Evolutionary conservation across 2,329 filamentous ascomycete genomes (phyloP).

Genomic region (Fusarium lateritium): DNA sequence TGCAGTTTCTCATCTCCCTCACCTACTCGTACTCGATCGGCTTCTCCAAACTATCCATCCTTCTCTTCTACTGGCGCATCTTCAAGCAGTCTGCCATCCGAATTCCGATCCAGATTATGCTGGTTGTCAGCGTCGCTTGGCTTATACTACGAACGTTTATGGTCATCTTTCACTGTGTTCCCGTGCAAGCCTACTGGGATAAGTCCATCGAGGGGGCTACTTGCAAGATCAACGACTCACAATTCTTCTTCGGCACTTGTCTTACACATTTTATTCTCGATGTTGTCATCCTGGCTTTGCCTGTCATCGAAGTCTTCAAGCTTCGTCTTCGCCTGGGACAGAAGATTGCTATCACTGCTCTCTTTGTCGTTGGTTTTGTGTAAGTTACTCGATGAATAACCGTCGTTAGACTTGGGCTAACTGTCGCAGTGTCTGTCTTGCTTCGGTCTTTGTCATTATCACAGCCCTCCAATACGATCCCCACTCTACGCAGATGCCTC

Average conservation of each 20-base stretch:
- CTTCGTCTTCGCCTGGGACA: slow-evolving; percentile 49
- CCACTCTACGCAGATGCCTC: slow-evolving; percentile 40
- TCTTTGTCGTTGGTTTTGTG: slow-evolving; percentile 52
- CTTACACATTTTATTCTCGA: slow-evolving; percentile 54
- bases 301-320: slow-evolving; percentile 51
- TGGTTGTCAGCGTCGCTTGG: slow-evolving; percentile 46
- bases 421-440: slow-evolving; percentile 34
- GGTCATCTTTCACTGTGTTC: slow-evolving; percentile 54
- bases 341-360: slow-evolving; percentile 48
- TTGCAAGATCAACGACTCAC: slow-evolving; percentile 52
- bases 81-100: slow-evolving; percentile 50
- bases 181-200: slow-evolving; percentile 55
- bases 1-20: slow-evolving; percentile 37
- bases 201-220: slow-evolving; percentile 44
- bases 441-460: slow-evolving; percentile 36
- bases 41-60: slow-evolving; percentile 49
- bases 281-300: slow-evolving; percentile 51
- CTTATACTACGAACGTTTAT: slow-evolving; percentile 52
- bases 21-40: slow-evolving; percentile 50
- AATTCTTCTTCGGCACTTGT: slow-evolving; percentile 54
- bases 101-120: slow-evolving; percentile 48
- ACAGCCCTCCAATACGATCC: slow-evolving; percentile 35
- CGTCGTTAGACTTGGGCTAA: neutral
- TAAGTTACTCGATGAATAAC: slow-evolving; percentile 17
- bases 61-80: slow-evolving; percentile 52